These are phyloP conservation scores for Hericium erinaceus DNA, from an alignment of 768 basidiomycete species.

Conservation along the genomic window DNA sequence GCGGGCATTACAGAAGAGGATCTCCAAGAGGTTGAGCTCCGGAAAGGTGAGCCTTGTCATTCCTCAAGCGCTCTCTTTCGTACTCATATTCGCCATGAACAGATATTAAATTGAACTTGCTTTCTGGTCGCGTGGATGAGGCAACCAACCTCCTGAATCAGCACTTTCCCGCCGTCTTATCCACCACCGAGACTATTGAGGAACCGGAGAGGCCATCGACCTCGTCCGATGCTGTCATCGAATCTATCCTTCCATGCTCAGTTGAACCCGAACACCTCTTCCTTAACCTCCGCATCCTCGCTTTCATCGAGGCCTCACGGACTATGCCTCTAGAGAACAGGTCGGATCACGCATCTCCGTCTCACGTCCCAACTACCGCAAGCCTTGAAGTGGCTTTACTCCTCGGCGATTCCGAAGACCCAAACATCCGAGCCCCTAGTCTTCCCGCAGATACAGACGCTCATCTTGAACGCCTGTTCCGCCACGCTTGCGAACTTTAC, in stretches of 20 bases:
- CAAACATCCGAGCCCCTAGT: conserved; percentile 20
- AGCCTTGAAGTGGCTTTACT: conserved; percentile 7
- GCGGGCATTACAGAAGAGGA: conserved; percentile 9
- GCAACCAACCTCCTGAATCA: conserved; percentile 57
- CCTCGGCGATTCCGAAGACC: conserved; percentile 5
- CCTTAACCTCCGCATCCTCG: conserved; percentile 80
- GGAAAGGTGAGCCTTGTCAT: conserved; percentile 1
- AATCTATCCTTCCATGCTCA: conserved; percentile 52
- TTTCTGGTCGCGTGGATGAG: conserved; percentile 67
- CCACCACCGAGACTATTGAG: conserved; percentile 3
- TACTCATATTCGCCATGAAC: not conserved
- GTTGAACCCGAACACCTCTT: conserved; percentile 65
- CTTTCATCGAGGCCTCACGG: conserved; percentile 81
- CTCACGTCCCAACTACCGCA: conserved; percentile 13
- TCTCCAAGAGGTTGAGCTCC: conserved; percentile 6
- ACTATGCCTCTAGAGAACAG: conserved; percentile 50
- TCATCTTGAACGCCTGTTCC: conserved; percentile 41
- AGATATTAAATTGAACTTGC: conserved; percentile 67
- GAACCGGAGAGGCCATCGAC: conserved; percentile 7
- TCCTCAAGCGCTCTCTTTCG: not conserved
- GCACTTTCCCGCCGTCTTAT: conserved; percentile 70
- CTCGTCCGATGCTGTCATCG: conserved; percentile 25
- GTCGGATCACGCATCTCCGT: not conserved
- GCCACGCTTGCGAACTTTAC: conserved; percentile 59
- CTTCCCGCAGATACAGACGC: conserved; percentile 24